Base-by-base conservation (phyloP, 805 yeast genomes). In the Saturnispora gosingensis region DNA sequence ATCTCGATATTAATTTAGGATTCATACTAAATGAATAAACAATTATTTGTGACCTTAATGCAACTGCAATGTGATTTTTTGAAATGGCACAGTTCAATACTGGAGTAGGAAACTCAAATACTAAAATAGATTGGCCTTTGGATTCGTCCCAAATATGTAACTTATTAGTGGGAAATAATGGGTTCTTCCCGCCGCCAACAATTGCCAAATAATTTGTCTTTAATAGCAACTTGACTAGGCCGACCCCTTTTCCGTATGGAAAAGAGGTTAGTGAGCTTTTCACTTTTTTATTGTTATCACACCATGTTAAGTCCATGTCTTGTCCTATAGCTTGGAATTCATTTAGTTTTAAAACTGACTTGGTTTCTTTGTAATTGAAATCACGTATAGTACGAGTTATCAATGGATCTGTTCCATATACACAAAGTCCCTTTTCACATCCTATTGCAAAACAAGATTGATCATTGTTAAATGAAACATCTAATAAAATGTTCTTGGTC, bases 121-220 rank as follows among this genome's bases (percentile, higher is more conserved):
- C 76, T 18, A 88, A 72, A 4, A 90, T 84, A 28, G 82, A 82
- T 57, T 81, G 82, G 56, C 83, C 77, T 66, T 87, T 86, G 54
- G 87, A 67, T 64, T 91, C 98, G 67, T 91, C 97, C 96, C 97
- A 93, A 16, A 91, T 82, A 35, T 88, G 76, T 38, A 89, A 77
- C 64, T 85, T 86, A 68, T 87, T 88, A 58, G 79, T 74, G 1
- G 96, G 85, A 60, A 80, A 87, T 54, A 79, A 75, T 22, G 97
- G 97, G 53, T 75, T 76, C 55, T 76, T 74, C 1, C 97, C 97
- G 16, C 97, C 97, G 1, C 97, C 97, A 0, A 89, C 87, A 43
- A 93, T 68, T 0, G 91, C 96, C 49, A 91, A 74, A 63, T 89
- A 90, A 68, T 91, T 91, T 0, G 97, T 89, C 43, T 97, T 77